phyloP scores from a whole-genome alignment of 2,329 filamentous ascomycete genomes.

The Periconia digitata region DNA sequence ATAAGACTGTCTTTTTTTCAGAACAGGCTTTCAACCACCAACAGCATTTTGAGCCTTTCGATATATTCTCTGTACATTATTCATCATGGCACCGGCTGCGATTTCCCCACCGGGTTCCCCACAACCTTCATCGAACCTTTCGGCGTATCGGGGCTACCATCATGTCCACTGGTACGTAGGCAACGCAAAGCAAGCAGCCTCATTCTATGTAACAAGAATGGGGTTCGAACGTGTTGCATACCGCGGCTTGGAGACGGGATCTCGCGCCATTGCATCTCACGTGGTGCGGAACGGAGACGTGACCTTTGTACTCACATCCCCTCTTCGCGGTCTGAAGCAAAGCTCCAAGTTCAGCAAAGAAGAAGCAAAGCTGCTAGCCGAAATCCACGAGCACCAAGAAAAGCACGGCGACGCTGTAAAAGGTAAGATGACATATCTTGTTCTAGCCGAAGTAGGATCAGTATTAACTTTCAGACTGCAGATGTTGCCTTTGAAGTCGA shows the following conservation, averaged over 20 bases:
- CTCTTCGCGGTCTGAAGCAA: constrained; percentile 59
- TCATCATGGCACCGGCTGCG: constrained; percentile 35
- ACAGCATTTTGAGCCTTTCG: neutral
- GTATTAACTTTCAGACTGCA: constrained; percentile 14
- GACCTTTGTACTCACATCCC: constrained; percentile 82
- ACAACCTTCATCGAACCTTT: constrained; percentile 35
- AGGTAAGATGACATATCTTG: constrained; percentile 27
- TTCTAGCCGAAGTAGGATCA: neutral
- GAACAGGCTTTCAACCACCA: neutral
- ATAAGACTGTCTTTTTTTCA: too few species aligned
- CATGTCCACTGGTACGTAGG: constrained; percentile 96
- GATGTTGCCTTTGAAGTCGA: constrained; percentile 96
- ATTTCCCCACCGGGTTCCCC: constrained; percentile 48
- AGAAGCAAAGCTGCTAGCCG: constrained; percentile 66
- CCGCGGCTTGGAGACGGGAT: constrained; percentile 84
- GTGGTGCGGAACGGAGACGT: constrained; percentile 77
- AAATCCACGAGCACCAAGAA: constrained; percentile 82
- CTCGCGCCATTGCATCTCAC: constrained; percentile 77
- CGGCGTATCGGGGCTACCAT: constrained; percentile 79
- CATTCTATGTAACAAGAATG: constrained; percentile 85
- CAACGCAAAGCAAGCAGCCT: constrained; percentile 92
- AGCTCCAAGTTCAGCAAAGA: constrained; percentile 43
- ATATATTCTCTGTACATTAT: neutral
- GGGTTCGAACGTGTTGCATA: constrained; percentile 84
- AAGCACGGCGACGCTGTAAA: constrained; percentile 92